These are phyloP conservation scores for Chaetomiaceae sp. DNA, from an alignment of 2,329 filamentous ascomycete species.

Conservation along the genomic window DNA sequence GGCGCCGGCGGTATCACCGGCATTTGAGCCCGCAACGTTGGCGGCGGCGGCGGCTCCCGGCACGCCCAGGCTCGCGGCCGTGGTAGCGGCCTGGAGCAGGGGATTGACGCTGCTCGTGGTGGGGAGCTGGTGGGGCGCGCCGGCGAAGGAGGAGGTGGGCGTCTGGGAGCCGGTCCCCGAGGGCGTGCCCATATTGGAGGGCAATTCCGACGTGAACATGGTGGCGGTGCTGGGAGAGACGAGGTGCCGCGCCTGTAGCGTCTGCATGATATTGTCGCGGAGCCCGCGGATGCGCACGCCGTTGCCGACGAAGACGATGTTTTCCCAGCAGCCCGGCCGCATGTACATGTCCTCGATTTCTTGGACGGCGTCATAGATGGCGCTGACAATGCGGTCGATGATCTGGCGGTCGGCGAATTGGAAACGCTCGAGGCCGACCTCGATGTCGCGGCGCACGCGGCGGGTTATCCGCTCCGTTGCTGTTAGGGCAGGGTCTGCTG, in stretches of 20 bases:
- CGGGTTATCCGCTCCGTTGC: conserved; percentile 47
- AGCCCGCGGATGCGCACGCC: conserved; percentile 72
- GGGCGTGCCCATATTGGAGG: conserved; percentile 88
- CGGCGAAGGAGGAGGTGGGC: conserved; percentile 62
- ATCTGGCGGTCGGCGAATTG: conserved; percentile 64
- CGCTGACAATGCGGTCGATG: conserved; percentile 76
- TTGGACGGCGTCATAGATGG: conserved; percentile 79
- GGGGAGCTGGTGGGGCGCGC: conserved; percentile 50
- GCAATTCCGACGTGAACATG: conserved; percentile 95
- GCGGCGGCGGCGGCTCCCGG: conserved; percentile 41
- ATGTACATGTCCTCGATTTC: conserved; percentile 80
- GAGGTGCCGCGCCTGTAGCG: conserved; percentile 75
- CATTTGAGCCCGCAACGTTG: conserved; percentile 33
- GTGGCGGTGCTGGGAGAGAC: conserved; percentile 89
- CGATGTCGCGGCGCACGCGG: conserved; percentile 61
- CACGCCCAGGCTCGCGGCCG: conserved; percentile 55
- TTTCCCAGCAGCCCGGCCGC: conserved; percentile 86
- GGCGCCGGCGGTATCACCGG: conserved; percentile 36
- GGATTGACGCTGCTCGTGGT: conserved; percentile 65
- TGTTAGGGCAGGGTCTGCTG: conserved; percentile 10
- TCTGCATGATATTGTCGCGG: conserved; percentile 80
- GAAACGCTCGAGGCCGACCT: conserved; percentile 74
- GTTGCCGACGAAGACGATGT: conserved; percentile 85
- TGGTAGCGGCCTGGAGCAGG: conserved; percentile 85
- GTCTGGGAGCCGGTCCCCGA: conserved; percentile 88